A percentile compares a stretch with the other conserved stretches of the same genome.
These are phyloP conservation scores for Citrus hindsii DNA, from an alignment of 345 rosid species.

Conservation along the genomic window DNA sequence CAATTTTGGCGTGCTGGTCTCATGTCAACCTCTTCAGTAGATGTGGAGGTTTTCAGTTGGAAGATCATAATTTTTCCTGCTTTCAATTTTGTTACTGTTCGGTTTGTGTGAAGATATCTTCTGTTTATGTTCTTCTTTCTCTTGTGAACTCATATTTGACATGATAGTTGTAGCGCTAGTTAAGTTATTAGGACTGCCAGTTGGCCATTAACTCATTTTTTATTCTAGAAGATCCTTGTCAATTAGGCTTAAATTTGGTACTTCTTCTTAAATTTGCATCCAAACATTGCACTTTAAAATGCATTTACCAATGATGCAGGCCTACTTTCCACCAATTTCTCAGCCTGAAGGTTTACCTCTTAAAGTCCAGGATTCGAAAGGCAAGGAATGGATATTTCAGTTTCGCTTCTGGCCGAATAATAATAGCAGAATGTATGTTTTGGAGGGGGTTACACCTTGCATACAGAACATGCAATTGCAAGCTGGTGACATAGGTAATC, in stretches of 20 bases:
- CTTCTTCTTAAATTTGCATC: not conserved
- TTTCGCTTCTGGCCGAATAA: constrained; percentile 96
- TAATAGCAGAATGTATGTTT: constrained; percentile 89
- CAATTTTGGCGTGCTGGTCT: not conserved
- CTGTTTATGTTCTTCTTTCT: not conserved
- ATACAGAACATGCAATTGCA: constrained; percentile 91
- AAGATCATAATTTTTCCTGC: not conserved
- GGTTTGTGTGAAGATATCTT: not conserved
- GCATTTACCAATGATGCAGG: constrained; percentile 40
- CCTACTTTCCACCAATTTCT: constrained; percentile 80
- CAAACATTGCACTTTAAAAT: constrained; percentile 11
- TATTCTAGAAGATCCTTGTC: not conserved
- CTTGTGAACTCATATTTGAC: not conserved
- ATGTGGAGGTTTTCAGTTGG: not conserved
- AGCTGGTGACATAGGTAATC: constrained; percentile 93
- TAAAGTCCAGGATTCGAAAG: constrained; percentile 86
- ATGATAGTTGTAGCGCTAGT: not conserved
- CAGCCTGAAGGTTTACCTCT: constrained; percentile 92
- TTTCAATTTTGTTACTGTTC: not conserved
- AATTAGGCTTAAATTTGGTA: not conserved
- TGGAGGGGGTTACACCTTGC: constrained; percentile 94
- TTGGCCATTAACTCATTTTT: not conserved
- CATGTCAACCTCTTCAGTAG: not conserved
- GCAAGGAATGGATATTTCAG: constrained; percentile 94
- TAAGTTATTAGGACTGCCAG: not conserved